Evolutionary conservation across 1,284 basidiomycete species (phyloP).

Genomic region (Tranzscheliella williamsii): DNA sequence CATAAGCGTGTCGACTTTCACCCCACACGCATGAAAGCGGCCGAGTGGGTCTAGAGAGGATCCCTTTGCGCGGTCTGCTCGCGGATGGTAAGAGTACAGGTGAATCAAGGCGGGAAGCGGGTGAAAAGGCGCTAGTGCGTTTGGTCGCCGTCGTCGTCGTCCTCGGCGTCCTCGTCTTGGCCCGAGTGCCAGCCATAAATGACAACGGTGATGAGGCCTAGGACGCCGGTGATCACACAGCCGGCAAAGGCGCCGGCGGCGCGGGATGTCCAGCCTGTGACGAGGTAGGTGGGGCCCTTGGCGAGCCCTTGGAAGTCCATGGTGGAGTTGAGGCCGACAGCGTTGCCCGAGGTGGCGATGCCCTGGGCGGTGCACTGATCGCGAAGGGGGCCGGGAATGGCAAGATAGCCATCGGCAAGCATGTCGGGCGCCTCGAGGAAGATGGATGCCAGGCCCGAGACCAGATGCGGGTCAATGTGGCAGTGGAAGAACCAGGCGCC

Average conservation of each 20-base stretch:
- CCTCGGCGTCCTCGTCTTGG: constrained; percentile 18
- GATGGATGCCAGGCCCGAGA: constrained; percentile 74
- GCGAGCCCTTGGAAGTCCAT: constrained; percentile 40
- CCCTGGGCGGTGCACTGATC: constrained; percentile 75
- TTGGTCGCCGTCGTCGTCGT: too few species aligned
- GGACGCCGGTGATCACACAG: constrained; percentile 77
- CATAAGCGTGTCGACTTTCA: too few species aligned
- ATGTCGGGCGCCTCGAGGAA: constrained; percentile 73
- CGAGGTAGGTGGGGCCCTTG: constrained; percentile 31
- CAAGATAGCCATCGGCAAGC: constrained; percentile 62
- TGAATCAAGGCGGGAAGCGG: too few species aligned
- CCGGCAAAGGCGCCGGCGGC: constrained; percentile 79
- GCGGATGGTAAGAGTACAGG: too few species aligned
- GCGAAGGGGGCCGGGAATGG: constrained; percentile 66
- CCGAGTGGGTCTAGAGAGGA: too few species aligned
- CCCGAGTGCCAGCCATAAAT: constrained; percentile 69
- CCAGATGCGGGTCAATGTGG: constrained; percentile 57
- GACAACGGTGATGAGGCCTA: constrained; percentile 77
- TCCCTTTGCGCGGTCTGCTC: too few species aligned
- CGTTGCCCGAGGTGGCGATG: constrained; percentile 63
- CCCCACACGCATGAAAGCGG: too few species aligned
- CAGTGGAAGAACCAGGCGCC: constrained; percentile 53
- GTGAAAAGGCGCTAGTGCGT: too few species aligned
- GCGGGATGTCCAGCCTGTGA: constrained; percentile 43
- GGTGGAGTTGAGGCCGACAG: constrained; percentile 49